Percentiles rank a stretch among this genome's conserved stretches.
Conservation (phyloP, 2,329 filamentous ascomycete genomes). For the Talaromyces sp. region DNA sequence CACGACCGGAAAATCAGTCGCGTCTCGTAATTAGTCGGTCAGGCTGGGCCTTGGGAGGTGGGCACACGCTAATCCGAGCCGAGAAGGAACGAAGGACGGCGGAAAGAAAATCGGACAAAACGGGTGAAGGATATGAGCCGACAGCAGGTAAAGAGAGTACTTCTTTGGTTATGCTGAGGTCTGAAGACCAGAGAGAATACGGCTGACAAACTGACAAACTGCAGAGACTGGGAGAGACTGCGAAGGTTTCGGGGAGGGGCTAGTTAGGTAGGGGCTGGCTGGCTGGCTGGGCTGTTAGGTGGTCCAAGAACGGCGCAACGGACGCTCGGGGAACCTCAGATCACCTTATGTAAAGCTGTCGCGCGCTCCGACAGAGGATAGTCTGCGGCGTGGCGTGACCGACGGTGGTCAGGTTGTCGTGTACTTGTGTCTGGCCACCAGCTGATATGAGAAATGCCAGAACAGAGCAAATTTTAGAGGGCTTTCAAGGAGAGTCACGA, state of each 20-base stretch:
- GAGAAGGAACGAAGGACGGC: slow-evolving; percentile 1
- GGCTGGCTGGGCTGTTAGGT: slow-evolving; percentile 4
- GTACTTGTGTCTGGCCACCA: not conserved
- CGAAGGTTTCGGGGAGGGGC: slow-evolving; percentile 17
- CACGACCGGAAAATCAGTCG: slow-evolving; percentile 17
- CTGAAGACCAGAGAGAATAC: not conserved
- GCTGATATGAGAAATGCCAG: not conserved
- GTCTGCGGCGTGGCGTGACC: slow-evolving; percentile 13
- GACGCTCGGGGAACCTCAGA: slow-evolving; percentile 8
- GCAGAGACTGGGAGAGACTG: slow-evolving; percentile 7
- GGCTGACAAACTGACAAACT: slow-evolving; percentile 12
- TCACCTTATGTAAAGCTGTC: slow-evolving; percentile 2
- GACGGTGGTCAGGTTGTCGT: slow-evolving; percentile 4
- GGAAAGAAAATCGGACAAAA: not conserved
- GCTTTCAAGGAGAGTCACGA: slow-evolving; percentile 8
- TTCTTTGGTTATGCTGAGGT: slow-evolving; percentile 2
- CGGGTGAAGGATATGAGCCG: not conserved
- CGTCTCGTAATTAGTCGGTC: slow-evolving; percentile 9
- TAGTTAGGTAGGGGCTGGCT: slow-evolving; percentile 12
- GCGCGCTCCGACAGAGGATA: slow-evolving; percentile 1
- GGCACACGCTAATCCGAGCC: not conserved
- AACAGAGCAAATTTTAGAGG: not conserved
- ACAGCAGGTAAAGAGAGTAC: not conserved
- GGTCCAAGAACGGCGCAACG: slow-evolving; percentile 11
- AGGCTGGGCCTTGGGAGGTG: slow-evolving; percentile 1